Evolutionary conservation across 2,329 filamentous ascomycete genomes (phyloP).

Genomic region (Alternaria metachromatica): DNA sequence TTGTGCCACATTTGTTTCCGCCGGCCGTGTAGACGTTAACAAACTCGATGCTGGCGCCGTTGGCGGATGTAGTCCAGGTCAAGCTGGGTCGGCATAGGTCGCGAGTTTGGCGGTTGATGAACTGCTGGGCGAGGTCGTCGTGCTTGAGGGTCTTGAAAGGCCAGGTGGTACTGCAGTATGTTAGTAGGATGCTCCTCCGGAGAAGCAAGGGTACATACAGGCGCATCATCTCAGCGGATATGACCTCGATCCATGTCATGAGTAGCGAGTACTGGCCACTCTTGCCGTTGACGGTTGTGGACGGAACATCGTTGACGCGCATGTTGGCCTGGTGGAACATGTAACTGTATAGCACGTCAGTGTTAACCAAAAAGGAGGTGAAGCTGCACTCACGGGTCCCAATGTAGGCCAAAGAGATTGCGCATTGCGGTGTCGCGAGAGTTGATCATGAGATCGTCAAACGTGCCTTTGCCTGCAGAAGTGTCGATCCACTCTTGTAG

Average conservation of each 20-base stretch:
- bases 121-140: conserved; percentile 60
- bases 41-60: conserved; percentile 56
- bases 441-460: conserved; percentile 58
- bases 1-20: conserved; percentile 58
- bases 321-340: conserved; percentile 72
- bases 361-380: neutral
- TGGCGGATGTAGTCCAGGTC: conserved; percentile 53
- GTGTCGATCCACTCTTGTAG: conserved; percentile 67
- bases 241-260: conserved; percentile 63
- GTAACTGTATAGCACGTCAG: conserved; percentile 46
- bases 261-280: conserved; percentile 59
- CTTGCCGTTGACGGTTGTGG: conserved; percentile 58
- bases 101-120: conserved; percentile 61
- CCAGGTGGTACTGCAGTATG: conserved; percentile 50
- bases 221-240: conserved; percentile 61
- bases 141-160: conserved; percentile 64
- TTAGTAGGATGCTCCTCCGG: conserved; percentile 4
- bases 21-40: conserved; percentile 57
- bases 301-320: conserved; percentile 57
- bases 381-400: conserved; percentile 50
- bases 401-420: conserved; percentile 63
- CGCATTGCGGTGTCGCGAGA: conserved; percentile 62
- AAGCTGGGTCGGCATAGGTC: conserved; percentile 61
- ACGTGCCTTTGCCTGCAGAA: conserved; percentile 61
- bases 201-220: conserved; percentile 41